Evolutionary conservation across 2,329 filamentous ascomycete genomes (phyloP).

Genomic region (Bisporella sp.): DNA sequence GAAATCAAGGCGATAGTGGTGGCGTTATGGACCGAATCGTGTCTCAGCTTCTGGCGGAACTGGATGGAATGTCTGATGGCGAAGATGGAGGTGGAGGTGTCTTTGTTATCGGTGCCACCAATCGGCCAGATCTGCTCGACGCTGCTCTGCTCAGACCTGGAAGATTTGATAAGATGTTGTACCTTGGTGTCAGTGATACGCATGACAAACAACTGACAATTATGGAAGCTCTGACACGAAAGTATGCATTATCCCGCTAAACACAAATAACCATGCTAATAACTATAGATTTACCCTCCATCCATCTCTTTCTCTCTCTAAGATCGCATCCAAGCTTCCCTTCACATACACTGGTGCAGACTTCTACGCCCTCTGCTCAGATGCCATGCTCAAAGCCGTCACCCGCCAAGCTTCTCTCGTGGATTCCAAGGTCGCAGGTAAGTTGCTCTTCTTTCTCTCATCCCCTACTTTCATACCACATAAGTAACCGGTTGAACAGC

Average conservation of each 20-base stretch:
- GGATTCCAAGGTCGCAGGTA: conserved; percentile 66
- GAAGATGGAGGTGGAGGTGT: conserved; percentile 76
- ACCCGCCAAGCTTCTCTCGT: conserved; percentile 81
- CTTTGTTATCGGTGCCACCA: conserved; percentile 95
- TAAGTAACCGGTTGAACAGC: conserved; percentile 21
- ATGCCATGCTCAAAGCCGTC: conserved; percentile 98
- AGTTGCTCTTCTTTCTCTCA: background rate
- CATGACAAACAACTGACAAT: conserved; percentile 96
- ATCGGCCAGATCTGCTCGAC: conserved; percentile 87
- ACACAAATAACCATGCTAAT: conserved; percentile 9
- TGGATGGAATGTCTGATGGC: conserved; percentile 96
- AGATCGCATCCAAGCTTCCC: conserved; percentile 71
- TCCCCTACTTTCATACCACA: background rate
- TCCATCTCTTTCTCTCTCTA: conserved; percentile 66
- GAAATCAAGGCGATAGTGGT: conserved; percentile 93
- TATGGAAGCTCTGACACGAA: conserved; percentile 86
- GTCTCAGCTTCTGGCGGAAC: conserved; percentile 84
- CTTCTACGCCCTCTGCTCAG: conserved; percentile 93
- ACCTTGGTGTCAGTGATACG: conserved; percentile 91
- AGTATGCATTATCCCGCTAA: conserved; percentile 51
- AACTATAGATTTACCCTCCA: conserved; percentile 71
- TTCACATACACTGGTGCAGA: conserved; percentile 98
- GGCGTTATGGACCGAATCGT: conserved; percentile 99
- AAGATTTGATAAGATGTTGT: conserved; percentile 97
- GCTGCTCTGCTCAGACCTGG: conserved; percentile 83